phyloP scores from a whole-genome alignment of 441 rosid species.

The Erodium trifolium region DNA sequence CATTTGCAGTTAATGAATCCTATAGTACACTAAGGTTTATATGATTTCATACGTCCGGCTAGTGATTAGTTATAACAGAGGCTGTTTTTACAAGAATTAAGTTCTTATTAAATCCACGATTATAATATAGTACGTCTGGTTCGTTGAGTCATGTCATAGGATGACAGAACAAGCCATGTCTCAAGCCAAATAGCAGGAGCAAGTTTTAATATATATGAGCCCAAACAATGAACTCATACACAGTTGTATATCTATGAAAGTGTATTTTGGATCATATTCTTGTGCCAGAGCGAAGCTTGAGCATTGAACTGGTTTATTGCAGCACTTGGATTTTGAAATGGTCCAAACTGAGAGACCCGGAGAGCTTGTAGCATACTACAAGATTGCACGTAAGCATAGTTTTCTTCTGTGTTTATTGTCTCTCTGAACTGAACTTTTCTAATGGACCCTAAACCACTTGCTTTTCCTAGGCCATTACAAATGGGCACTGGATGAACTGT shows the following conservation, averaged over 20 bases:
- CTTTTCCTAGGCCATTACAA: slow-evolving; percentile 75
- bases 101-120: no score
- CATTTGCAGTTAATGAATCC: no score
- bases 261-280: background rate
- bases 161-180: no score
- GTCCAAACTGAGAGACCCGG: slow-evolving; percentile 81
- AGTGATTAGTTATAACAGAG: no score
- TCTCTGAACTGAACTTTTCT: slow-evolving; percentile 17
- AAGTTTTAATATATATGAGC: background rate
- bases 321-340: slow-evolving; percentile 77
- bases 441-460: slow-evolving; percentile 17
- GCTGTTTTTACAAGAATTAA: no score
- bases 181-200: background rate
- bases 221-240: background rate
- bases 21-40: no score
- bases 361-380: slow-evolving; percentile 85
- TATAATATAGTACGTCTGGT: no score
- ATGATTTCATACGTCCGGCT: no score
- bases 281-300: slow-evolving; percentile 14
- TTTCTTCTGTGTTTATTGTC: slow-evolving; percentile 21
- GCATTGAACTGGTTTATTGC: slow-evolving; percentile 22
- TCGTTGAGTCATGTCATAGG: no score
- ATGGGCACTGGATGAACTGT: slow-evolving; percentile 90
- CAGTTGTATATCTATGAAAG: background rate
- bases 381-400: slow-evolving; percentile 68